Conservation (phyloP, 306 rosid genomes). For the Chamaecrista fasciculata region DNA sequence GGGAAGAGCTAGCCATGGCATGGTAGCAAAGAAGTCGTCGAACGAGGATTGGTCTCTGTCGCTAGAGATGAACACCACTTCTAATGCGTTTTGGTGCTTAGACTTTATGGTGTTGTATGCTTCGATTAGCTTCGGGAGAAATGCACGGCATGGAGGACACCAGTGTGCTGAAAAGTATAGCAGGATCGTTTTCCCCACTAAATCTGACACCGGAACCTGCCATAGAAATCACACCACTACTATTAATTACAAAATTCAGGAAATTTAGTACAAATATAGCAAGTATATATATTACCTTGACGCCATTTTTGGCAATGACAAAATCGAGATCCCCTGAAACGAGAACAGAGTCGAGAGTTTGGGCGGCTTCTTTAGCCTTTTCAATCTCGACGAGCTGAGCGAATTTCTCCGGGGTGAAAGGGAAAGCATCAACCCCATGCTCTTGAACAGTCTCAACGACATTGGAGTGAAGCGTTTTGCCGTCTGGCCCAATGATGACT, state of each 20-base stretch:
- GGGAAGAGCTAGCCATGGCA: constrained; percentile 93
- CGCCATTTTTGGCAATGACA: constrained; percentile 50
- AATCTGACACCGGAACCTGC: constrained; percentile 66
- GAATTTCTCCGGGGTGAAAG: constrained; percentile 68
- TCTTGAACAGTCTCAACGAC: constrained; percentile 53
- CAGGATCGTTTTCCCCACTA: constrained; percentile 65
- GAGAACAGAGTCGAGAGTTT: constrained; percentile 65
- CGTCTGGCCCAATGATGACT: constrained; percentile 68
- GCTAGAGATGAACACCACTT: constrained; percentile 72
- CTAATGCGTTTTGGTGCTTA: constrained; percentile 46
- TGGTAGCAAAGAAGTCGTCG: constrained; percentile 53
- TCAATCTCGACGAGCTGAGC: constrained; percentile 49
- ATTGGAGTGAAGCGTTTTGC: constrained; percentile 55
- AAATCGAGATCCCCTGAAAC: constrained; percentile 48
- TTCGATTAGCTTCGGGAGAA: constrained; percentile 63
- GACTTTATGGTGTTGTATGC: constrained; percentile 63
- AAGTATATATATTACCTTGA: no score
- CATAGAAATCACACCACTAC: no score
- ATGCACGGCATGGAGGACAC: constrained; percentile 80
- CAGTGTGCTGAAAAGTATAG: constrained; percentile 88
- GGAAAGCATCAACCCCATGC: constrained; percentile 62
- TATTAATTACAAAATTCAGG: no score
- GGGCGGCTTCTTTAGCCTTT: constrained; percentile 59
- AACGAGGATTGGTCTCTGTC: constrained; percentile 64
- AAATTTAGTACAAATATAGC: no score